Percentiles rank a stretch among this genome's conserved stretches.
Conservation (phyloP, 176 grass and related monocot species). For the Bothriochloa decipiens region DNA sequence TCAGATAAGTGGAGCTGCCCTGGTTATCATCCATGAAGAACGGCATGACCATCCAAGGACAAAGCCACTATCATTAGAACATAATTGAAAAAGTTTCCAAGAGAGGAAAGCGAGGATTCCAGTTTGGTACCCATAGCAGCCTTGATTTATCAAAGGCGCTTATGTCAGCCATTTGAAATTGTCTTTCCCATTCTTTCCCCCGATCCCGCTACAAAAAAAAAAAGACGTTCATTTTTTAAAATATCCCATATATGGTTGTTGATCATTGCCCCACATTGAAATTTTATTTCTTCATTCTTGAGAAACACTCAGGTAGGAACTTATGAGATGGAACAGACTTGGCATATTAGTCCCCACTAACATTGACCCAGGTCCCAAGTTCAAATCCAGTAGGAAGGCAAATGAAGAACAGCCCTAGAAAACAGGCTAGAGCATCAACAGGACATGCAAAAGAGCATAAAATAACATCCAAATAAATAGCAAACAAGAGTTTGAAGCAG, state of each 20-base stretch:
- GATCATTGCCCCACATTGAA: slow-evolving; percentile 17
- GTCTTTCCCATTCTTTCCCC: too few species aligned
- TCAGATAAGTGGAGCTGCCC: neutral
- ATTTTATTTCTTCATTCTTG: neutral
- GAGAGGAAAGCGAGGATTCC: neutral
- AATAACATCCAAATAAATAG: neutral
- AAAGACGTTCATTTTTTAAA: too few species aligned
- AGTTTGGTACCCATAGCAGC: slow-evolving; percentile 25
- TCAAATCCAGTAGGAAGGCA: neutral
- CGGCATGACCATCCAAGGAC: slow-evolving; percentile 45
- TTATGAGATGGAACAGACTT: neutral
- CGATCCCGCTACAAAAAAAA: too few species aligned
- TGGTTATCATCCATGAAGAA: slow-evolving; percentile 39
- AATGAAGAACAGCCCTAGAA: neutral
- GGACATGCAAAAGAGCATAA: neutral
- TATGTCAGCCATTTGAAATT: slow-evolving; percentile 11
- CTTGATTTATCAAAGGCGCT: neutral
- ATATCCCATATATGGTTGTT: neutral
- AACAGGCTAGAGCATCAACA: neutral
- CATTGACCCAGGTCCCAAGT: neutral
- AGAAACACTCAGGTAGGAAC: neutral
- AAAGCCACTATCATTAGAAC: slow-evolving; percentile 11
- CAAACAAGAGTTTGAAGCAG: neutral
- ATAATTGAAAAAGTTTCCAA: neutral
- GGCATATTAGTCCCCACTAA: too few species aligned